These are phyloP conservation scores for Mycena galericulata DNA, from an alignment of 768 basidiomycete species.

Conservation along the genomic window DNA sequence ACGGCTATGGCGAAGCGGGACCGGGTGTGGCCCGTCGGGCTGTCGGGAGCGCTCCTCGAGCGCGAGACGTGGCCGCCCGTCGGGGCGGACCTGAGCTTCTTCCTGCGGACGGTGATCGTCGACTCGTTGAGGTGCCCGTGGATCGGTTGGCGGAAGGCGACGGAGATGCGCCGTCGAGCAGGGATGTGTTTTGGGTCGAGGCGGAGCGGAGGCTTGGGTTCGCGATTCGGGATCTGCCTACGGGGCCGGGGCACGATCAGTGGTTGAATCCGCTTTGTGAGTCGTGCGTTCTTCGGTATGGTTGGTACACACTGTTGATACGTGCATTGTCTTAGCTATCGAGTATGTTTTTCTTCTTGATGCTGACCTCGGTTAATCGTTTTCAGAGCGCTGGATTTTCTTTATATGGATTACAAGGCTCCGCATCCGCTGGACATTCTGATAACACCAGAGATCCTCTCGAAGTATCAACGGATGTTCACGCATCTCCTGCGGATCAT, in stretches of 20 bases:
- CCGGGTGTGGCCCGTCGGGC: conserved; percentile 71
- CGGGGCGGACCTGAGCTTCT: conserved; percentile 86
- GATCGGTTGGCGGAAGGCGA: conserved; percentile 40
- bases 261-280: conserved; percentile 88
- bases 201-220: conserved; percentile 86
- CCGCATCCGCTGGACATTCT: conserved; percentile 81
- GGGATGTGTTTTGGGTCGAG: conserved; percentile 56
- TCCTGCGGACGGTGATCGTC: conserved; percentile 85
- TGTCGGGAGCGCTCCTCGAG: conserved; percentile 79
- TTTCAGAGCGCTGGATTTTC: conserved; percentile 84
- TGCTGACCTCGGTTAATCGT: background rate
- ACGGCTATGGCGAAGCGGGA: conserved; percentile 39
- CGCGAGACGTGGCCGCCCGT: conserved; percentile 89
- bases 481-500: conserved; percentile 82
- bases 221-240: conserved; percentile 80
- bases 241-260: conserved; percentile 71
- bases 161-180: conserved; percentile 42
- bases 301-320: background rate
- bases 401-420: conserved; percentile 92
- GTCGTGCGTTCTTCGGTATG: conserved; percentile 48
- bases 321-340: conserved; percentile 33
- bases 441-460: conserved; percentile 77
- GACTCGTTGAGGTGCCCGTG: conserved; percentile 66
- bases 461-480: conserved; percentile 89
- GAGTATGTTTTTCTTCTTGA: conserved; percentile 41